Evolutionary conservation across 495 filamentous ascomycete species (phyloP).

Genomic region (Lophiotrema nucula): DNA sequence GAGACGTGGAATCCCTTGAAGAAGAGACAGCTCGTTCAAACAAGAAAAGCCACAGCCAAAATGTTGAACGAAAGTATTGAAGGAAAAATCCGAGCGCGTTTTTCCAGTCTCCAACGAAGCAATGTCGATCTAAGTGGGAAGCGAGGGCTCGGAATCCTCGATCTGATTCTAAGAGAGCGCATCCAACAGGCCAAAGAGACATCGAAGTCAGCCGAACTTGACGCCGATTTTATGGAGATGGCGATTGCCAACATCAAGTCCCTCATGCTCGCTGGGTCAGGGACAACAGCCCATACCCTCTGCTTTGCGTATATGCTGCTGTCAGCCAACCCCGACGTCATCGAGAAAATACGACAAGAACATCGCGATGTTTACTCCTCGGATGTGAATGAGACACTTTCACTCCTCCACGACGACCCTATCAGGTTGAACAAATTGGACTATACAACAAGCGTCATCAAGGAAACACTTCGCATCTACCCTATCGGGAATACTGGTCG

Average conservation of each 20-base stretch:
- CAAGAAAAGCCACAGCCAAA: not conserved
- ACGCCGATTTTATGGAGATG: constrained; percentile 16
- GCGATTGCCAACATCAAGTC: constrained; percentile 16
- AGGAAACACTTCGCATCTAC: constrained; percentile 23
- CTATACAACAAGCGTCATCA: constrained; percentile 21
- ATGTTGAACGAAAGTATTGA: not conserved
- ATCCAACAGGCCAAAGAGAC: not conserved
- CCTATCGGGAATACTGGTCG: constrained; percentile 14
- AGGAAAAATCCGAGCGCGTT: constrained; percentile 11
- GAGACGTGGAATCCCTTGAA: constrained; percentile 18
- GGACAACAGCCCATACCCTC: constrained; percentile 27
- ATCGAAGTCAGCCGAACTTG: not conserved
- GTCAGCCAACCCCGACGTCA: constrained; percentile 7
- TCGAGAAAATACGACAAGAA: constrained; percentile 14
- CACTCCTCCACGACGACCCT: constrained; percentile 5
- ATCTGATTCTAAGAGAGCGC: constrained; percentile 21
- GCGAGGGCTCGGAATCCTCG: constrained; percentile 16
- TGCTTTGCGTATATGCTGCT: constrained; percentile 28
- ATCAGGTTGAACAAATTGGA: constrained; percentile 15
- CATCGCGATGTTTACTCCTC: constrained; percentile 17
- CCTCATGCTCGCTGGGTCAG: constrained; percentile 10
- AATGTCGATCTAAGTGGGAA: constrained; percentile 9
- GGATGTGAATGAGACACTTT: not conserved
- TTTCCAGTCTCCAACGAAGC: not conserved
- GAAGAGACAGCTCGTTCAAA: not conserved